phyloP scores from a whole-genome alignment of 441 rosid species.

The Cnidoscolus chayamansa region DNA sequence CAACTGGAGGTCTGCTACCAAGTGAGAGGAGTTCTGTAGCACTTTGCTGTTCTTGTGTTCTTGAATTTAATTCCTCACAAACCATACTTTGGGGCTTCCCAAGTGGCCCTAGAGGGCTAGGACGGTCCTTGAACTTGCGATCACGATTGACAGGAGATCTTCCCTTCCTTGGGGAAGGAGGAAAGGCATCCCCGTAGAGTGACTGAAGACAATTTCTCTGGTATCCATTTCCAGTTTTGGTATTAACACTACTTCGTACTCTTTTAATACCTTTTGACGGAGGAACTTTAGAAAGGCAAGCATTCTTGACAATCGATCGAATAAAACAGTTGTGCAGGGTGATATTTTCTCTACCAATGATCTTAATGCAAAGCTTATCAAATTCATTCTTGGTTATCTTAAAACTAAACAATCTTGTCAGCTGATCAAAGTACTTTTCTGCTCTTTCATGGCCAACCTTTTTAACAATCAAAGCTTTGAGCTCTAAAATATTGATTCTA shows the following conservation, averaged over 20 bases:
- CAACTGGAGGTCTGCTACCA: constrained; percentile 69
- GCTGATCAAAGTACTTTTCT: constrained; percentile 62
- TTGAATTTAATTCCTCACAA: constrained; percentile 48
- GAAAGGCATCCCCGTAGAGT: constrained; percentile 53
- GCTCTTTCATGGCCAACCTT: constrained; percentile 74
- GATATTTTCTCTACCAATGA: constrained; percentile 62
- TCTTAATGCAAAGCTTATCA: constrained; percentile 52
- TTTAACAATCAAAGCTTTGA: constrained; percentile 45
- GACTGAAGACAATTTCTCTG: constrained; percentile 41
- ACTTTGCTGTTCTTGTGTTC: constrained; percentile 56
- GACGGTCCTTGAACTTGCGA: constrained; percentile 62
- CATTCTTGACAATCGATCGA: constrained; percentile 64
- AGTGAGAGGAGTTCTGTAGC: constrained; percentile 73
- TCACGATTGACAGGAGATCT: constrained; percentile 51
- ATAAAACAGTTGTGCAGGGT: constrained; percentile 68
- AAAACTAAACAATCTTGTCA: constrained; percentile 52
- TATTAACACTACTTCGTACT: constrained; percentile 31
- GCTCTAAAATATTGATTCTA: constrained; percentile 53
- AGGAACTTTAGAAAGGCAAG: constrained; percentile 49
- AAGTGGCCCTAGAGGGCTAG: constrained; percentile 75
- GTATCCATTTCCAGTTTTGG: constrained; percentile 36
- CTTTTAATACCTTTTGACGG: constrained; percentile 36
- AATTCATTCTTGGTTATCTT: constrained; percentile 62
- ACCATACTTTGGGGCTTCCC: constrained; percentile 73
- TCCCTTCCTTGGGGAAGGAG: constrained; percentile 66